Evolutionary conservation across 2,329 filamentous ascomycete genomes (phyloP), one percentile per base, ranked within the genome.

Genomic region (Colletotrichum limetticola): DNA sequence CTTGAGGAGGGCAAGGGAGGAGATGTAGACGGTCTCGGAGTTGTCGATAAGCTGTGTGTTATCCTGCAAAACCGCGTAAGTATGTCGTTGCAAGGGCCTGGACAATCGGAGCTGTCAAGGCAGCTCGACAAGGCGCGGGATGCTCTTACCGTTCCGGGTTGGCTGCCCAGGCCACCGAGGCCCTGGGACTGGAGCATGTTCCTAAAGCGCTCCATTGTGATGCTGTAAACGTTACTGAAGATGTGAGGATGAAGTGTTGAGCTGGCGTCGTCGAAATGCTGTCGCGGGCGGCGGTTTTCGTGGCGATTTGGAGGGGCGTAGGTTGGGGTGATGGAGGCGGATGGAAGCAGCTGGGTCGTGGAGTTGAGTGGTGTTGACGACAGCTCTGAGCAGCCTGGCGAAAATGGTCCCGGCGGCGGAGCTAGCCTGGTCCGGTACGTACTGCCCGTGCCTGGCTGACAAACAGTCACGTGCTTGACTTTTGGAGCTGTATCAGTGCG

Each of bases 11-110:
- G 97, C 97, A 74, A 99, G 91, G 61, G 97, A 99, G 65, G 97
- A 99, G 79, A 99, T 99, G 87, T 99, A 98, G 78, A 99, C 97
- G 42, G 97, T 99, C 87, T 99, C 97, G 79, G 96, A 98, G 87
- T 99, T 99, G 83, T 99, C 97, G 83, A 99, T 97, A 74, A 99
- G 90, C 81, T 93, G 95, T 52, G 91, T 90, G 78, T 96, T 97
- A 79, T 98, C 96, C 94, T 98, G 77, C 5, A 46, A 37, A 60
- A 22, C 35, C 35, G 8, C 14, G 22, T 75, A 28, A 74, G 68
- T 24, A n/a, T 6, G 12, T 6, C 9, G 7, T 57, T 4, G 24
- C 22, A 14, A 4, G 28, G 14, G 12, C 12, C 32, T 52, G 4
- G 19, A 30, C 4, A n/a, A 57, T 12, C 28, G 49, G 14, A 71